phyloP scores from a whole-genome alignment of 2,329 filamentous ascomycete genomes.

The Fusarium penzigii region DNA sequence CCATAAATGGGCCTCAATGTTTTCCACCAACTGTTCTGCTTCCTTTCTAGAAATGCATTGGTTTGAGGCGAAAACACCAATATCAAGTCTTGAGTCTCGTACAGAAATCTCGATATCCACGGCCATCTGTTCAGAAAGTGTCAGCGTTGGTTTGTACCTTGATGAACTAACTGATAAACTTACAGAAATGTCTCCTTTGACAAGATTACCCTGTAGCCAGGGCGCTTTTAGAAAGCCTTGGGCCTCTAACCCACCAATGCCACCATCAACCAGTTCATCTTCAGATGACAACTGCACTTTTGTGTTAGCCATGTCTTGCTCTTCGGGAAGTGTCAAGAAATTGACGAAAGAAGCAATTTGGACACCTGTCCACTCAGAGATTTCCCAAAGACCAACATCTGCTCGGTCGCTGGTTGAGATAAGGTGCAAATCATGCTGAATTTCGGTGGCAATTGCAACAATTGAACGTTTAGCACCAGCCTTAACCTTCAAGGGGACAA shows the following conservation, averaged over 20 bases:
- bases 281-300: conserved; percentile 9
- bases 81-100: conserved; percentile 32
- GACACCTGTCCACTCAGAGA: conserved; percentile 73
- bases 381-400: conserved; percentile 68
- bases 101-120: conserved; percentile 44
- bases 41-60: conserved; percentile 26
- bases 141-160: background rate
- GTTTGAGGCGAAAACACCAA: conserved; percentile 43
- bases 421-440: conserved; percentile 68
- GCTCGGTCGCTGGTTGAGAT: conserved; percentile 55
- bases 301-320: background rate
- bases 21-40: conserved; percentile 27
- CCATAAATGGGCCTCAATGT: conserved; percentile 11
- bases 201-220: conserved; percentile 24
- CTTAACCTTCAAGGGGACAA: conserved; percentile 69
- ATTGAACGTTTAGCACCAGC: conserved; percentile 36
- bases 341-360: conserved; percentile 76
- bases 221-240: conserved; percentile 2
- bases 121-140: conserved; percentile 34
- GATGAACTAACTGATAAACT: conserved; percentile 3
- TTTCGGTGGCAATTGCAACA: conserved; percentile 52
- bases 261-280: background rate
- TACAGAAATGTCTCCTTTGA: conserved; percentile 32
- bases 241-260: background rate
- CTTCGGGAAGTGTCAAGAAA: conserved; percentile 62